Evolutionary conservation across 2,329 filamentous ascomycete species (phyloP).

Genomic region (Exophiala calicioides): DNA sequence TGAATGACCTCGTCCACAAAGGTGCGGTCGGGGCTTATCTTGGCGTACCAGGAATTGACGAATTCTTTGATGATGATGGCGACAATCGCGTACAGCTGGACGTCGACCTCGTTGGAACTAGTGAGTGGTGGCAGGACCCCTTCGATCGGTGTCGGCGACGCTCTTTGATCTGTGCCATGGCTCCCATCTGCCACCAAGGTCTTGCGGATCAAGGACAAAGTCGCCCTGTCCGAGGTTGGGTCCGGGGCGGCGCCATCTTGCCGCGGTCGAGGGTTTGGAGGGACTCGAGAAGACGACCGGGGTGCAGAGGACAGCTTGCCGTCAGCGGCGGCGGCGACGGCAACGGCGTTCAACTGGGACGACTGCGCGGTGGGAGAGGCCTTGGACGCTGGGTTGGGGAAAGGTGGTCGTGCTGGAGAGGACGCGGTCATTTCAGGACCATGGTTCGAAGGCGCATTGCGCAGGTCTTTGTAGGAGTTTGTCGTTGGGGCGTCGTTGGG

Average conservation of each 20-base stretch:
- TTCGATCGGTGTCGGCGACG: slow-evolving; percentile 68
- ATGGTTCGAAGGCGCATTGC: slow-evolving; percentile 27
- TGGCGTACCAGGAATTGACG: slow-evolving; percentile 88
- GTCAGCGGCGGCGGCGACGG: no score
- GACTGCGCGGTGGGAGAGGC: slow-evolving; percentile 39
- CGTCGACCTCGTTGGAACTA: slow-evolving; percentile 88
- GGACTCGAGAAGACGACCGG: slow-evolving; percentile 37
- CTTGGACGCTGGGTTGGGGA: slow-evolving; percentile 30
- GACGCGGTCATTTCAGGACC: slow-evolving; percentile 32
- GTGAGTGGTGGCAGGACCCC: slow-evolving; percentile 87
- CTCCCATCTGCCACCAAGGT: slow-evolving; percentile 62
- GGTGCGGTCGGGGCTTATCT: slow-evolving; percentile 84
- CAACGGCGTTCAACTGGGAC: slow-evolving; percentile 25
- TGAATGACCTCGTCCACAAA: slow-evolving; percentile 87
- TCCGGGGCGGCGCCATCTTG: slow-evolving; percentile 36
- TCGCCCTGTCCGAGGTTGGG: slow-evolving; percentile 74
- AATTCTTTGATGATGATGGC: slow-evolving; percentile 88
- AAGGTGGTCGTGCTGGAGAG: slow-evolving; percentile 34
- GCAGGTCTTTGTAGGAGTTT: slow-evolving; percentile 30
- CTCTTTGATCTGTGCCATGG: slow-evolving; percentile 56
- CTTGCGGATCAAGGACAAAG: slow-evolving; percentile 75
- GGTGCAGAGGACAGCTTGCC: slow-evolving; percentile 29
- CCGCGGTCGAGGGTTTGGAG: slow-evolving; percentile 32
- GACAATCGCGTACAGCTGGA: slow-evolving; percentile 89
- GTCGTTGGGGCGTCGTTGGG: slow-evolving; percentile 34